Base-by-base conservation (phyloP, 2,329 filamentous ascomycete species). In the Trichophyton schoenleinii region DNA sequence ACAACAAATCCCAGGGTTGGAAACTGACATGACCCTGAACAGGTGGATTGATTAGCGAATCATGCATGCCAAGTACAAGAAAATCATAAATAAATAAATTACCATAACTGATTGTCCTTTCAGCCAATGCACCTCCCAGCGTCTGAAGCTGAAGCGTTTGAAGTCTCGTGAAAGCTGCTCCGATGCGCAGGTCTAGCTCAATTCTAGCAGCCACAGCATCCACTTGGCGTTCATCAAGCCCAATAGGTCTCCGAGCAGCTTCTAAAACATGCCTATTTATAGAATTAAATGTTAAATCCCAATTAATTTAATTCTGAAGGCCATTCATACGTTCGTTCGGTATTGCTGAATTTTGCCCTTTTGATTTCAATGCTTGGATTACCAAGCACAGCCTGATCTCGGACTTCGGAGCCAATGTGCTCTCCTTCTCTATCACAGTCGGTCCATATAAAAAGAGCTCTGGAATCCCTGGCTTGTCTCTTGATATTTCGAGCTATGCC, bases 371-470 rank as follows among this genome's bases (percentile, higher is more conserved):
- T 85, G 1, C 78, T 78, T 8, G 80, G 74, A 65, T 96, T 97
- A 8, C 83, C 86, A 68, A 85, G 84, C 55, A 80, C 78, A 3
- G 94, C 94, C 62, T 92, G 87, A 59, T 88, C 83, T 52, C 90
- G 86, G 63, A 99, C 92, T 72, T 99, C 92, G 44, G 87, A 82
- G 5, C 94, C 94, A 67, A 99, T 99, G 70, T 97, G 88, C 73
- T 99, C 94, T 41, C 94, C 94, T 79, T 99, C 94, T 61, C 91
- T 85, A 79, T 99, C 94, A 74, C 94, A 97, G 80, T 99, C 94
- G 0, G 94, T 99, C 94, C 94, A 99, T 68, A 99, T 96, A 73
- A 95, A 92, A 36, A 99, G 79, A 11, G 86, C 84, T 61, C 80
- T 82, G n/a, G 85, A 81, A 70, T 82, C 81, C 63, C 81, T 81